Conservation (phyloP, 2,329 filamentous ascomycete species). For the Diplodia scrobiculata region DNA sequence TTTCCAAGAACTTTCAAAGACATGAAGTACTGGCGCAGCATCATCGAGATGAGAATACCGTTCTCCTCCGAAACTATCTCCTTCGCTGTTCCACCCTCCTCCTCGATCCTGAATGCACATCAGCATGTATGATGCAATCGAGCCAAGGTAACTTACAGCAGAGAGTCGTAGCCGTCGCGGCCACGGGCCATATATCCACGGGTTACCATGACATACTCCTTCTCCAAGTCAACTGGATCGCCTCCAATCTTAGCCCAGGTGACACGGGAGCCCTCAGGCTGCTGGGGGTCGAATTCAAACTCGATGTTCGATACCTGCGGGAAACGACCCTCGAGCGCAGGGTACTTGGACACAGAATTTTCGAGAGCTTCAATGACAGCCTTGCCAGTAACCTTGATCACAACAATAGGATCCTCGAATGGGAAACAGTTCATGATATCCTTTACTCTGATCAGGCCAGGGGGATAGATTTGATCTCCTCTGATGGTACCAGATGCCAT, state of each 20-base stretch:
- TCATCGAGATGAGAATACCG: constrained; percentile 80
- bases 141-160: constrained; percentile 11
- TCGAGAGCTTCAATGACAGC: constrained; percentile 79
- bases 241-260: constrained; percentile 63
- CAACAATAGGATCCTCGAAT: constrained; percentile 85
- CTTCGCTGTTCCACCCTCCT: constrained; percentile 73
- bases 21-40: constrained; percentile 90
- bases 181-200: constrained; percentile 87
- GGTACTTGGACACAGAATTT: constrained; percentile 78
- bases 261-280: constrained; percentile 64
- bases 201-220: constrained; percentile 73
- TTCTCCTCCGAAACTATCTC: constrained; percentile 84
- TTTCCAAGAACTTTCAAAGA: constrained; percentile 76
- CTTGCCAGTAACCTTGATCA: constrained; percentile 70
- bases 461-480: constrained; percentile 84
- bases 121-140: constrained; percentile 44
- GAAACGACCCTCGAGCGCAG: constrained; percentile 81
- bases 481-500: constrained; percentile 86
- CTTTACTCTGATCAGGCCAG: constrained; percentile 73
- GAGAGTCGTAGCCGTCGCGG: constrained; percentile 50
- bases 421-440: constrained; percentile 89
- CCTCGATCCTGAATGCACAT: constrained; percentile 53
- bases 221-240: constrained; percentile 62
- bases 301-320: constrained; percentile 83
- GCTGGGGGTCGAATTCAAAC: constrained; percentile 70